Evolutionary conservation across 2,329 filamentous ascomycete genomes (phyloP).

Genomic region (Penicillium capsulatum): DNA sequence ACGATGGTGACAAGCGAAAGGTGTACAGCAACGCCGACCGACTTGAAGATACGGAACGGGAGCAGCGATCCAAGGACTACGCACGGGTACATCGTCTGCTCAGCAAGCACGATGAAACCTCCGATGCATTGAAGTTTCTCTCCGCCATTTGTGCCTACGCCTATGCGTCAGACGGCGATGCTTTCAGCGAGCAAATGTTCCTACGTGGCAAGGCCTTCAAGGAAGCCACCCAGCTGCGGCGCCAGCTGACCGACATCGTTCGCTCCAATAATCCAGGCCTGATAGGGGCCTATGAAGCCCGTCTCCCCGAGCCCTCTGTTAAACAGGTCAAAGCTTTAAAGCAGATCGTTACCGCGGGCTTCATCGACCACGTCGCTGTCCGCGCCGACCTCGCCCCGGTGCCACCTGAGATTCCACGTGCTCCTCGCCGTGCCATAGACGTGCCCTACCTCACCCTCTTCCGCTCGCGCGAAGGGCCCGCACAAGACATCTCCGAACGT

Average conservation of each 20-base stretch:
- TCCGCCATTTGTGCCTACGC: constrained; percentile 85
- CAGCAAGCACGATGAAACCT: constrained; percentile 72
- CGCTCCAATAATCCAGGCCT: constrained; percentile 62
- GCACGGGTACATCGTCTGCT: constrained; percentile 74
- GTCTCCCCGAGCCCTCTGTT: constrained; percentile 58
- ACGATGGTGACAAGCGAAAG: constrained; percentile 38
- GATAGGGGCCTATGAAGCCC: constrained; percentile 37
- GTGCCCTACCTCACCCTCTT: constrained; percentile 86
- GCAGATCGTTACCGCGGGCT: constrained; percentile 86
- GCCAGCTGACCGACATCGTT: constrained; percentile 77
- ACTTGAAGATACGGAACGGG: constrained; percentile 65
- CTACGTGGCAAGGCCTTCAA: constrained; percentile 81
- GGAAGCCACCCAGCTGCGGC: constrained; percentile 77
- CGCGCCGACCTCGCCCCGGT: constrained; percentile 78
- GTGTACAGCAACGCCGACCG: constrained; percentile 62
- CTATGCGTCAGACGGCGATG: constrained; percentile 61
- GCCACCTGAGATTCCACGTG: constrained; percentile 62
- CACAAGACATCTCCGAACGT: constrained; percentile 51
- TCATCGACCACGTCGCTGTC: constrained; percentile 91
- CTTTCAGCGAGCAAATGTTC: constrained; percentile 79
- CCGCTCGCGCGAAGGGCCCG: constrained; percentile 53
- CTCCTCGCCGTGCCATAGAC: constrained; percentile 80
- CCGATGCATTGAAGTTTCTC: constrained; percentile 85
- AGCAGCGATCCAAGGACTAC: constrained; percentile 60
- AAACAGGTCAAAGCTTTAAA: constrained; percentile 76